These are phyloP conservation scores for Cyphellophora europaea DNA, from an alignment of 2,329 filamentous ascomycete genomes.

Conservation along the genomic window DNA sequence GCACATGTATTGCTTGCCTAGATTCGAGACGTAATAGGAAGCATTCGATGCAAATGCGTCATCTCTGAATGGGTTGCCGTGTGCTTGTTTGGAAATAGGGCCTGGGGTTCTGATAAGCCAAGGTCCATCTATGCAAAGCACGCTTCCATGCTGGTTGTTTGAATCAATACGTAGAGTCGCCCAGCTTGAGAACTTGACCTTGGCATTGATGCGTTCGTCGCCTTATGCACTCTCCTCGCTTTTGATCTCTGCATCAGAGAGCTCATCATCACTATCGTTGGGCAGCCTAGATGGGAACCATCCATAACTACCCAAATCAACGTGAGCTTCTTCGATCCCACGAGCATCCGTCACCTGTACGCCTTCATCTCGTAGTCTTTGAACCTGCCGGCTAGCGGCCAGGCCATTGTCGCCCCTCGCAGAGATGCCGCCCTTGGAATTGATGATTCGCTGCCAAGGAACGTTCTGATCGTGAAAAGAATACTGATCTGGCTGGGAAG, in stretches of 20 bases:
- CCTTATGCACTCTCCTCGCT: not conserved
- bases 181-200: too few relatives aligned
- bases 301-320: slow-evolving; percentile 34
- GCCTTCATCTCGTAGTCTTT: slow-evolving; percentile 30
- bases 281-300: slow-evolving; percentile 43
- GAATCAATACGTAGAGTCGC: too few relatives aligned
- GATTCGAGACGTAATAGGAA: too few relatives aligned
- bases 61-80: too few relatives aligned
- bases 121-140: too few relatives aligned
- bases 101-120: too few relatives aligned
- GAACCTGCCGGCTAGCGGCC: slow-evolving; percentile 31
- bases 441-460: slow-evolving; percentile 92
- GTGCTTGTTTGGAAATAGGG: too few relatives aligned
- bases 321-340: slow-evolving; percentile 33
- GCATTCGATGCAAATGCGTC: too few relatives aligned
- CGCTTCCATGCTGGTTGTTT: too few relatives aligned
- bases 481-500: slow-evolving; percentile 32
- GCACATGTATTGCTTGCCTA: too few relatives aligned
- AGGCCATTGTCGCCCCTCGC: slow-evolving; percentile 42
- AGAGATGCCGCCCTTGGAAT: slow-evolving; percentile 76
- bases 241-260: not conserved
- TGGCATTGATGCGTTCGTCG: not conserved
- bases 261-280: slow-evolving; percentile 28
- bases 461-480: slow-evolving; percentile 68
- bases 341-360: slow-evolving; percentile 30